Conservation (phyloP, 169 alveolate genomes). For the Plasmodium cynomolgi region DNA sequence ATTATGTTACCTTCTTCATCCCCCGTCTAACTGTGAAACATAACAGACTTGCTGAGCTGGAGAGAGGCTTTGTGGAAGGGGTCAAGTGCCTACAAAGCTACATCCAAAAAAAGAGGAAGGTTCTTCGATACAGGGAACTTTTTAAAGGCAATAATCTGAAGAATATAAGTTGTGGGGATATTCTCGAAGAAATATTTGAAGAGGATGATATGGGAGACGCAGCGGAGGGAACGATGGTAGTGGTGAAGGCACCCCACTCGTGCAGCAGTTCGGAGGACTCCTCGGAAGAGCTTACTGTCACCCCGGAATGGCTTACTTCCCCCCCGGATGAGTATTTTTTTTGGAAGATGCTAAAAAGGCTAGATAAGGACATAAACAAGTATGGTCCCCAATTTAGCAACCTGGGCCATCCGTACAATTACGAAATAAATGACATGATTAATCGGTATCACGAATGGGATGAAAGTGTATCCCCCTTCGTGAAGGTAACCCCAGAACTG, state of each 20-base stretch:
- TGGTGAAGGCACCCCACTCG: background rate
- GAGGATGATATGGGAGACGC: background rate
- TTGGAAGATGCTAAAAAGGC: constrained; percentile 47
- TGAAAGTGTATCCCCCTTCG: constrained; percentile 9
- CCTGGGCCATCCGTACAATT: constrained; percentile 43
- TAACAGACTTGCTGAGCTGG: constrained; percentile 24
- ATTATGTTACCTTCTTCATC: constrained; percentile 49
- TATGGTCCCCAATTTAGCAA: background rate
- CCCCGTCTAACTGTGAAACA: constrained; percentile 40
- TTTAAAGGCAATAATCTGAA: background rate
- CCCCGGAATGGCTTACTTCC: background rate
- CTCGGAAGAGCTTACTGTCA: background rate
- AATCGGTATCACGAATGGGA: background rate
- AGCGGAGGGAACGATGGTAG: background rate
- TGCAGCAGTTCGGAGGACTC: background rate
- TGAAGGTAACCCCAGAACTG: constrained; percentile 1
- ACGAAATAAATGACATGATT: constrained; percentile 54
- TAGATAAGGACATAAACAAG: constrained; percentile 42
- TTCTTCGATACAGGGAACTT: background rate
- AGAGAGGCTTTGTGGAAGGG: constrained; percentile 7
- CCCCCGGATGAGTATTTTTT: constrained; percentile 16
- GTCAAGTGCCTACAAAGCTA: constrained; percentile 10
- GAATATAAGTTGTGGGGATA: constrained; percentile 3
- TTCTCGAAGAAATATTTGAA: constrained; percentile 19
- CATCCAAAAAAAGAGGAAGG: constrained; percentile 15